Percentiles rank a stretch among this genome's conserved stretches.
Evolutionary conservation across 1,284 basidiomycete genomes (phyloP).

Genomic region (Sporisorium iseilematis-ciliati): DNA sequence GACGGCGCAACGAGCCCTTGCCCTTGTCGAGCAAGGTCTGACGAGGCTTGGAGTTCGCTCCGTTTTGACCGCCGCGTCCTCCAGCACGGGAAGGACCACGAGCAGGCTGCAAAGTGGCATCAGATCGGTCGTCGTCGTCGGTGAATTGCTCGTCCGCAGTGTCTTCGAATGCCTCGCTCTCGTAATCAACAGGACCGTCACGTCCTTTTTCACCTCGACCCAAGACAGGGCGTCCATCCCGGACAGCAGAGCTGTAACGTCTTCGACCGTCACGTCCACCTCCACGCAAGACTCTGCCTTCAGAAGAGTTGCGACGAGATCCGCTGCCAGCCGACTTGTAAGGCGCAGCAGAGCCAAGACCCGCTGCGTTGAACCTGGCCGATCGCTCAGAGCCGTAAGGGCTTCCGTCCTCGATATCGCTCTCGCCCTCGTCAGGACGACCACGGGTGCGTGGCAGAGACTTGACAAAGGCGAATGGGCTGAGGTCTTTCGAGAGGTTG

Average conservation of each 20-base stretch:
- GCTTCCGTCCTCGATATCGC: conserved; percentile 41
- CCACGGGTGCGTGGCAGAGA: conserved; percentile 57
- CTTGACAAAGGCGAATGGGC: conserved; percentile 55
- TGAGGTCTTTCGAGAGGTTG: conserved; percentile 60
- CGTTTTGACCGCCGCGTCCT: conserved; percentile 13
- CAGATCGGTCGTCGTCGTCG: conserved; percentile 42
- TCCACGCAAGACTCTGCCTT: conserved; percentile 27
- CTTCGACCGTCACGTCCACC: conserved; percentile 39
- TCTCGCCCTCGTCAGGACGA: conserved; percentile 47
- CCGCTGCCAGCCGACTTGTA: conserved; percentile 19
- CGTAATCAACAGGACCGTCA: conserved; percentile 19
- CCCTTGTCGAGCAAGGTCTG: conserved; percentile 32
- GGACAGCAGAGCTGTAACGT: conserved; percentile 42
- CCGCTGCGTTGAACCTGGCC: conserved; percentile 42
- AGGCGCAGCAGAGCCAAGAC: conserved; percentile 36
- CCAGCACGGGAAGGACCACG: conserved; percentile 27
- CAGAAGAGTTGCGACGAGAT: conserved; percentile 16
- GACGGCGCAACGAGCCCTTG: conserved; percentile 39
- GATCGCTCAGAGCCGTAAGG: conserved; percentile 35
- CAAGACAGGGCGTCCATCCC: conserved; percentile 33
- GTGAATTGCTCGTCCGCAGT: conserved; percentile 26
- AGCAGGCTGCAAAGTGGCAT: conserved; percentile 36
- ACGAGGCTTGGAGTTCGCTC: conserved; percentile 10
- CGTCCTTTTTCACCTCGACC: conserved; percentile 32
- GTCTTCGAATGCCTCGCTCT: conserved; percentile 41